Base-by-base conservation (phyloP, 306 rosid species). In the Dryas drummondii region DNA sequence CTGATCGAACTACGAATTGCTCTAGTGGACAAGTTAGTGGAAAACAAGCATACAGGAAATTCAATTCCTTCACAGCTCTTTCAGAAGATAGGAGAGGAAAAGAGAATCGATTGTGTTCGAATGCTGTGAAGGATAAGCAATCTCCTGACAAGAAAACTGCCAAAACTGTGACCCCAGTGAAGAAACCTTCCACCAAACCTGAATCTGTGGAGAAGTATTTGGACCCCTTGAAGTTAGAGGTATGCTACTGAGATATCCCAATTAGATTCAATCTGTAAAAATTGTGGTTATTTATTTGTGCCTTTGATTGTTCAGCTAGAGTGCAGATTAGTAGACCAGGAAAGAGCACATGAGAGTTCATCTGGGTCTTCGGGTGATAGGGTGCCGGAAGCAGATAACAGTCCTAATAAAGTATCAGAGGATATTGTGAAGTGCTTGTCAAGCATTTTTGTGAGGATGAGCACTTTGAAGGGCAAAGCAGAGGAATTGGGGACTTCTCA, bases 401-500 rank as follows among this genome's bases (percentile, higher is more conserved):
- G 81, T 5, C 98, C 97, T 9, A 93, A 87, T 71, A 86, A 80
- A 83, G 76, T 91, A 52, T 91, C 98, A 0, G 93, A 91, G 87
- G 87, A 88, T n/a, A 83, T 88, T 73, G 88, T 91, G 53, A 88
- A 88, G 87, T 90, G 96, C 52, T 87, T 94, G 65, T 86, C 85
- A 40, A 82, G 79, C 80, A 85, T 91, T 80, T 88, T 93, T 76
- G 50, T 78, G 80, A 82, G 88, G 82, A 71, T 90, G 79, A 81
- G 83, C 79, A 80, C 85, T 61, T 79, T 75, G 79, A 89, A 87
- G 82, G 93, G 85, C 62, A 87, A 76, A 72, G 71, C 61, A 58
- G 81, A 70, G 42, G 93, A 86, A 42, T 45, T 74, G 15, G 84
- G 59, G 79, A 11, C 81, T 71, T 55, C 80, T 79, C 63, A 73